Base-by-base conservation (phyloP, 768 basidiomycete species). In the Mrakia hoshinonis region DNA sequence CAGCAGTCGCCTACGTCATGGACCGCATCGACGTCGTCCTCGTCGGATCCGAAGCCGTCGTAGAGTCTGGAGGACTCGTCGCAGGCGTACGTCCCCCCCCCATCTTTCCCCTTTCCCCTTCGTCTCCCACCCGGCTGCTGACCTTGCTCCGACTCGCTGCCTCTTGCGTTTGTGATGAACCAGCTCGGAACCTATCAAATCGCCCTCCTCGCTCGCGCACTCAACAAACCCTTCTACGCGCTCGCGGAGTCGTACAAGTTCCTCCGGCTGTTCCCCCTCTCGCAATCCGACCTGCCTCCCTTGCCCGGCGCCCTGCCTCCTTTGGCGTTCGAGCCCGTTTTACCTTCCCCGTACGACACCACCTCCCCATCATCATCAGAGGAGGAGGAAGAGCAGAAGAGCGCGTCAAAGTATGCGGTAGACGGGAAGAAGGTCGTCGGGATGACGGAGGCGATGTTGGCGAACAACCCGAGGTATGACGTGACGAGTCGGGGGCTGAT, bases 31-130 rank as follows among this genome's bases (percentile, higher is more conserved):
- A 95, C 79, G 89, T 95, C 79, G 90, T 95, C 63, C 85, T 99
- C 61, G 93, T 98, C 49, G 96, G 96, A 39, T 93, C 93, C 49
- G 96, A 99, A 82, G 96, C 94, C 10, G 94, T 99, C 34, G 95
- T 96, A 6, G 96, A 98, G 80, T 92, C 90, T 74, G 96, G 96
- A 54, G 91, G 93, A 4, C 81, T 92, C 73, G 86, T 94, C 75
- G 91, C 89, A 65, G 75, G 52, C 22, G 75, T 73, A 5, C 31
- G 36, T 34, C 26, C 31, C 38, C 24, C n/a, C 24, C n/a, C n/a
- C n/a, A n/a, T n/a, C n/a, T n/a, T n/a, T n/a, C n/a, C n/a, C n/a
- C n/a, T n/a, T n/a, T n/a, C n/a, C n/a, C n/a, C n/a, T n/a, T n/a
- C n/a, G n/a, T 29, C 46, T 29, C 39, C 24, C 67, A 67, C 47